phyloP scores from a whole-genome alignment of 768 basidiomycete genomes.

The Lanmaoa rubissima region DNA sequence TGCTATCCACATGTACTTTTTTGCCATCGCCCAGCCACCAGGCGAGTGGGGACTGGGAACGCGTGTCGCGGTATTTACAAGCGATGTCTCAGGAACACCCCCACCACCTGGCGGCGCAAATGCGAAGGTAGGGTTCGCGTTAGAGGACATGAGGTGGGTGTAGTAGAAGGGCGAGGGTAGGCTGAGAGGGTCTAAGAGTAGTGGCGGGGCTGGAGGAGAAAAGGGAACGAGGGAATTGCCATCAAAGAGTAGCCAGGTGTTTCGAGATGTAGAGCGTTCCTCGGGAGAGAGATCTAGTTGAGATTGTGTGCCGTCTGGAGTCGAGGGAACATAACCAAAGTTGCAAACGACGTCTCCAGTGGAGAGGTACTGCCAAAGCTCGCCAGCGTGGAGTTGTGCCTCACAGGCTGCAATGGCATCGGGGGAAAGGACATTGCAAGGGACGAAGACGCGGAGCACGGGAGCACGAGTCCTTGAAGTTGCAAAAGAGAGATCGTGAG shows the following conservation, averaged over 20 bases:
- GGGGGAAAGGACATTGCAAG: slow-evolving; percentile 53
- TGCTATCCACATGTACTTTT: slow-evolving; percentile 67
- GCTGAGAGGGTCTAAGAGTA: slow-evolving; percentile 53
- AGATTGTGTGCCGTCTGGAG: slow-evolving; percentile 27
- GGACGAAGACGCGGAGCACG: slow-evolving; percentile 71
- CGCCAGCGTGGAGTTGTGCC: slow-evolving; percentile 62
- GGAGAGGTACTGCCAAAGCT: slow-evolving; percentile 74
- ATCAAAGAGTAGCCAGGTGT: slow-evolving; percentile 74
- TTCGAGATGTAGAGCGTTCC: slow-evolving; percentile 20
- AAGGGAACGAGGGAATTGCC: slow-evolving; percentile 62
- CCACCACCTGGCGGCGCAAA: slow-evolving; percentile 31
- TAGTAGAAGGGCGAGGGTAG: slow-evolving; percentile 80
- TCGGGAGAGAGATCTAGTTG: slow-evolving; percentile 19
- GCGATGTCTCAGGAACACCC: slow-evolving; percentile 46
- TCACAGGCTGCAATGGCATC: slow-evolving; percentile 56
- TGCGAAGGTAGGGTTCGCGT: slow-evolving; percentile 23
- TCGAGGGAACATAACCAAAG: slow-evolving; percentile 68
- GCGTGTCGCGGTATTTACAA: slow-evolving; percentile 36
- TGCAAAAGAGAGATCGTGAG: slow-evolving; percentile 64
- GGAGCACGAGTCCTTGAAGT: slow-evolving; percentile 66
- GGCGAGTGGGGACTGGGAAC: slow-evolving; percentile 63
- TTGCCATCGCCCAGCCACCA: slow-evolving; percentile 56
- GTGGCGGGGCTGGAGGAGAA: slow-evolving; percentile 49
- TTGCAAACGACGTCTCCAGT: slow-evolving; percentile 79
- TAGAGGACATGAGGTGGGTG: slow-evolving; percentile 54